Evolutionary conservation across 495 filamentous ascomycete species (phyloP), one percentile per base, ranked within the genome.

Genomic region (Corynascus novoguineensis): DNA sequence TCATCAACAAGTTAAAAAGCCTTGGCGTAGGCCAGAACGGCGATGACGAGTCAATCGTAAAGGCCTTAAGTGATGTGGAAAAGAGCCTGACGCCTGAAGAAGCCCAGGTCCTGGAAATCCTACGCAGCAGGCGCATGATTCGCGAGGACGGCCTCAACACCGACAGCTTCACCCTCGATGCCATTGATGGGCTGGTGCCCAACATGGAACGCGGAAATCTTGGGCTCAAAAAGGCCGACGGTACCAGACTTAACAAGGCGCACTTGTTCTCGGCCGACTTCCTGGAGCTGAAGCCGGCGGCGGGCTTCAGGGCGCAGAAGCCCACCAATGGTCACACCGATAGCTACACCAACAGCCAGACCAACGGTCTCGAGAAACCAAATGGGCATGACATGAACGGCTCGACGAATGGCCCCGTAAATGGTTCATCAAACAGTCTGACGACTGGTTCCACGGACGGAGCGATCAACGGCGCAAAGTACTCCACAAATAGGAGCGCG

Each of bases 141-240:
- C 34, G 35, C 8, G 68, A 72, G 54, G 73, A 74, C 55, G 47
- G 60, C 0, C 37, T 73, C 21, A 68, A 65, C 54, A 64, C 75
- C 6, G 58, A 68, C 11, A 71, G 61, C 58, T 73, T 77, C 44
- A 47, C 49, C 29, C 48, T 37, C 9, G 71, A 75, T 53, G 55
- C 60, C 10, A 70, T 77, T 47, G 64, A 75, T 34, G 74, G 74
- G 1, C 50, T 65, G 7, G 52, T 54, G 25, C 69, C 72, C 3
- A 59, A 62, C 5, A 52, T 58, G 15, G 28, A 55, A 0, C 53
- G 50, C 17, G 62, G 62, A 15, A 27, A 45, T 11, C 55, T 64
- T 42, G 45, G 55, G 9, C 27, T 61, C 25, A 17, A n/a, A 12
- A 17, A 17, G 27, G 10, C 45, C 12, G 5, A 28, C 14, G n/a